A percentile compares a stretch with the other conserved stretches of the same genome.
Evolutionary conservation across 306 rosid species (phyloP).

Genomic region (Cicer pinnatifidum): DNA sequence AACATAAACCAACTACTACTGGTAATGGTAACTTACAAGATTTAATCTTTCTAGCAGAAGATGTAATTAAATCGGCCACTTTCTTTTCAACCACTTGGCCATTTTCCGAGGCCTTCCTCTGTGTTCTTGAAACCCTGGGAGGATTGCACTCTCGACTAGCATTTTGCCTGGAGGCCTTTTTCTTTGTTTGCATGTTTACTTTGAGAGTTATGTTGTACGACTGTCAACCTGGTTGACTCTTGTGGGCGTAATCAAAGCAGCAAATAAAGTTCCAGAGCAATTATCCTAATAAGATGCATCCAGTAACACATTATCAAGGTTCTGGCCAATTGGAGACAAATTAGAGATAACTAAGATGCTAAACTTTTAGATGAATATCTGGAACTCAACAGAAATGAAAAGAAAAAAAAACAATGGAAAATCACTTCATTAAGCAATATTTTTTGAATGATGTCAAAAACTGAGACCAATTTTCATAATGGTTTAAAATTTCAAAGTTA

Average conservation of each 20-base stretch:
- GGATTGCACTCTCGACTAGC: constrained; percentile 56
- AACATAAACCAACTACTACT: constrained; percentile 6
- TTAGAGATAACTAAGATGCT: background rate
- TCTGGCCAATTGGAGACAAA: constrained; percentile 3
- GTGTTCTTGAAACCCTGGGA: constrained; percentile 71
- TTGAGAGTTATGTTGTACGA: constrained; percentile 17
- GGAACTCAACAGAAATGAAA: background rate
- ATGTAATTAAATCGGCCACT: constrained; percentile 67
- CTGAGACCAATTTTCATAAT: background rate
- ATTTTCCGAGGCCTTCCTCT: constrained; percentile 61
- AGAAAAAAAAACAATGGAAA: background rate
- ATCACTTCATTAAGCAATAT: background rate
- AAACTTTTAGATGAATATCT: background rate
- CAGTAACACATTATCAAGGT: constrained; percentile 9
- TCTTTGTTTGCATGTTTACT: constrained; percentile 77
- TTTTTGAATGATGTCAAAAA: background rate
- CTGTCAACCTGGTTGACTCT: constrained; percentile 13
- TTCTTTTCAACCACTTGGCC: constrained; percentile 63
- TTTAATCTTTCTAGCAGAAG: constrained; percentile 73
- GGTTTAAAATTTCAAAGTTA: background rate
- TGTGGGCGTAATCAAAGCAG: constrained; percentile 38
- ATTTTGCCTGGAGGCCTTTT: constrained; percentile 60
- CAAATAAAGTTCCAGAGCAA: constrained; percentile 34
- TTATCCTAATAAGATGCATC: constrained; percentile 31
- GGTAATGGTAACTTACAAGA: constrained; percentile 57